Conservation (phyloP, 192 early-diverging fungal genomes). For the Coemansia guatemalensis region DNA sequence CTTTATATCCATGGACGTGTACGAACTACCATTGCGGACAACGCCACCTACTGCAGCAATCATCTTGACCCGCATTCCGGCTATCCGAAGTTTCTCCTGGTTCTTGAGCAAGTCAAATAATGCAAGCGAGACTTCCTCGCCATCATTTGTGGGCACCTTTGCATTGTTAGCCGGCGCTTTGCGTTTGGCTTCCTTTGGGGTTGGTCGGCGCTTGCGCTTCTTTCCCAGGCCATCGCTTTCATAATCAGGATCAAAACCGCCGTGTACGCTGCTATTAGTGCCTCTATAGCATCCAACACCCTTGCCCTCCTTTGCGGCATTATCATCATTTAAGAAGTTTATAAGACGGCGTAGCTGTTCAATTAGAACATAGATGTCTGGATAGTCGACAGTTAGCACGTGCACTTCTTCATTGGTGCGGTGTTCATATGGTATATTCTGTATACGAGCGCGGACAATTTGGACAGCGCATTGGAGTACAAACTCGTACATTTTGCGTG, state of each 20-base stretch:
- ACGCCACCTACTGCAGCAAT: conserved; percentile 38
- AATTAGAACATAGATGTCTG: conserved; percentile 7
- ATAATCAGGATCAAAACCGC: background rate
- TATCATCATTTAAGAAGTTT: conserved; percentile 3
- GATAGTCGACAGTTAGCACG: conserved; percentile 1
- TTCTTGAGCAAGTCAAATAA: conserved; percentile 40
- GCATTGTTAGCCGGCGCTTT: background rate
- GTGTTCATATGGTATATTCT: background rate
- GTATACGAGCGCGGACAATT: conserved; percentile 11
- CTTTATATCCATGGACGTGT: conserved; percentile 22
- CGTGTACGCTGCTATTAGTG: background rate
- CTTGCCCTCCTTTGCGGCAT: background rate
- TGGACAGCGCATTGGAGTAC: conserved; percentile 36
- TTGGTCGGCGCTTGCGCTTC: conserved; percentile 31
- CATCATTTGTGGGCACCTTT: conserved; percentile 22
- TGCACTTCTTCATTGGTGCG: conserved; percentile 6
- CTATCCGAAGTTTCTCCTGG: conserved; percentile 41
- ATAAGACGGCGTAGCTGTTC: conserved; percentile 13
- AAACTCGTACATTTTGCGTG: conserved; percentile 42
- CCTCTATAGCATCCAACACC: background rate
- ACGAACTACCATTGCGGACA: conserved; percentile 15
- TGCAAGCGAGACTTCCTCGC: conserved; percentile 20
- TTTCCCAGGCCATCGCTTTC: background rate
- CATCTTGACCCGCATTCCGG: conserved; percentile 40
- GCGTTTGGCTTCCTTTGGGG: conserved; percentile 3